Evolutionary conservation across 2,329 filamentous ascomycete species (phyloP), one percentile per base, ranked within the genome.

Genomic region (Chaetomium sp.): DNA sequence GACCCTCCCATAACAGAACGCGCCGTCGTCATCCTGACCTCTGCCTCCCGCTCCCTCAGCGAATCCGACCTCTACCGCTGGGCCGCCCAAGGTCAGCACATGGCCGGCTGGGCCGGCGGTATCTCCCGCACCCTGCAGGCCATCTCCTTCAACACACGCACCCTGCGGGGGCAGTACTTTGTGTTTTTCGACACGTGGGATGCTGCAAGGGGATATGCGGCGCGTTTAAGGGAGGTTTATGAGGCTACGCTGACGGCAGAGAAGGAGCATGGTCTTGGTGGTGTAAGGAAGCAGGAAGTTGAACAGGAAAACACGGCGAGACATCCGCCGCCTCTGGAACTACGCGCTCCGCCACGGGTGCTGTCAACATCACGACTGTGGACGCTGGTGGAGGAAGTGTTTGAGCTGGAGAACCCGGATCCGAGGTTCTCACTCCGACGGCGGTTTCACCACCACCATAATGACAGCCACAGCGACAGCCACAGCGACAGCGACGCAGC

Each of bases 21-120:
- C 19, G 19, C 19, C 19, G 60, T 70, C 6, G 74, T 91, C 42
- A 74, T 85, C 43, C 70, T 91, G 40, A 74, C 74, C 19, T 79
- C 81, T 41, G 77, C 81, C 6, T 82, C 80, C 63, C 77, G 76
- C 55, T 77, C 79, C 19, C 76, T 91, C 44, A 74, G 76, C 19
- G 80, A 85, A 62, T 80, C 79, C 61, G 88, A 92, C 71, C 91
- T 92, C 70, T 78, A 82, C 60, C 84, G 87, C 54, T 70, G 91
- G 14, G 77, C 82, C 5, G 79, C 79, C 1, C 80, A 78, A 63
- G 81, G 82, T 46, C 70, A 75, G 53, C 82, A 88, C 62, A 79
- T 91, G 37, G 82, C 86, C 59, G 79, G 79, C 42, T 91, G 88
- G 87, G 76, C 79, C 8, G 77, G 76, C 54, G 81, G 82, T 34